These are phyloP conservation scores for Picea glauca DNA, from an alignment of 75 land plant species.

Conservation along the genomic window DNA sequence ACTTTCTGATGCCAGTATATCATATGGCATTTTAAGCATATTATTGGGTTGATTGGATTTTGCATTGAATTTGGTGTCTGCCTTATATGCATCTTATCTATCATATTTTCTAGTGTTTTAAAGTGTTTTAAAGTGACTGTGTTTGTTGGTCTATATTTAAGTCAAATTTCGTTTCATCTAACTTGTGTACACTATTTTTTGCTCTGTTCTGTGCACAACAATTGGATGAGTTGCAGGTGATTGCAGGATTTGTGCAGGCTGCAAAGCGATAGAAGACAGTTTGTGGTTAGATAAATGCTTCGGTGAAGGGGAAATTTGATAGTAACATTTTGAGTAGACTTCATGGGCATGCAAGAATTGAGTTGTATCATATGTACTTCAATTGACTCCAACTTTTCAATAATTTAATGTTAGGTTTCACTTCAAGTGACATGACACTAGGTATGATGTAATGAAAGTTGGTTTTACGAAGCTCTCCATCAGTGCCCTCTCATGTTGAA, in stretches of 20 bases:
- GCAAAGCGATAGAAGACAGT: slow-evolving; percentile 76
- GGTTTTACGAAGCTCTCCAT: background rate
- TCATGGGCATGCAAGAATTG: background rate
- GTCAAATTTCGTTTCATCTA: background rate
- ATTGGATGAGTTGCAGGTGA: slow-evolving; percentile 93
- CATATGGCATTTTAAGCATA: background rate
- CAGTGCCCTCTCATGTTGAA: slow-evolving; percentile 1
- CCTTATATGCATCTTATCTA: background rate
- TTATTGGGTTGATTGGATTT: background rate
- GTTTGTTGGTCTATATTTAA: background rate
- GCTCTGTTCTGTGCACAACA: slow-evolving; percentile 38
- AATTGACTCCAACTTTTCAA: slow-evolving; percentile 4
- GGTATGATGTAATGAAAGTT: slow-evolving; percentile 5
- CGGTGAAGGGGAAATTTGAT: background rate
- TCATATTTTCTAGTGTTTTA: background rate
- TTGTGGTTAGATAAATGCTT: slow-evolving; percentile 9
- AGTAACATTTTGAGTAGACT: background rate
- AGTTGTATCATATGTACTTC: slow-evolving; percentile 7
- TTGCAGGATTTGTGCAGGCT: slow-evolving; percentile 77
- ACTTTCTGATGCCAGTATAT: background rate
- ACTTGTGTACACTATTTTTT: background rate
- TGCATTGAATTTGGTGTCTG: background rate
- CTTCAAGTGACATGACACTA: slow-evolving; percentile 4
- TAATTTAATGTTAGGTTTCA: background rate
- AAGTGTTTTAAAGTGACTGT: background rate